Evolutionary conservation across 768 basidiomycete species (phyloP), one percentile per base, ranked within the genome.

Genomic region (Amanita exitialis): DNA sequence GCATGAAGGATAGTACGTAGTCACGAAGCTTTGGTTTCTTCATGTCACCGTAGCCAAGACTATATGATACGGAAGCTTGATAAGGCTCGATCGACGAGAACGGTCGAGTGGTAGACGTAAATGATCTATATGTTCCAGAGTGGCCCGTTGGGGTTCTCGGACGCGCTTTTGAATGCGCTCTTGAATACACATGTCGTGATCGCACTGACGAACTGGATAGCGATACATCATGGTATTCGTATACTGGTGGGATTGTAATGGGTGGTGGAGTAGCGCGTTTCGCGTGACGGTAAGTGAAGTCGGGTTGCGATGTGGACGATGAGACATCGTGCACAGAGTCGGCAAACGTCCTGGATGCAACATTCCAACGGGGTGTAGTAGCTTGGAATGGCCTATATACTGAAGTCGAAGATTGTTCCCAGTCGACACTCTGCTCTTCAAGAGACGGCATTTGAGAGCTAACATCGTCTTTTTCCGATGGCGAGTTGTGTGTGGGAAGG

Each of bases 1-100:
- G 27, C 16, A 60, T 35, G 49, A 66, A 64, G 9, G 59, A 58
- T n/a, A 53, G n/a, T 10, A 59, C 32, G 39, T 56, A 47, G 15
- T 20, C 15, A 25, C 15, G 32, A 27, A 50, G 13, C 16, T 37
- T 23, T 16, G 34, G 44, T 9, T 44, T 41, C 27, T 45, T 32
- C 18, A 27, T 9, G 27, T 32, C 44, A 32, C 30, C 32, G 35
- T 35, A n/a, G n/a, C 46, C 46, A 20, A 47, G 34, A 9, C 46
- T 47, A 18, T 47, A 47, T 1, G 46, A 32, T n/a, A 47, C n/a
- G 13, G 46, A 47, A 3, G 34, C 46, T 12, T 13, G 15, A 21
- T 47, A 47, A 12, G 46, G 46, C 6, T 47, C 35, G 2, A 47
- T 16, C 6, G 46, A 36, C 20, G 46, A 21, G 32, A 30, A 47